These are phyloP conservation scores for Pleurostoma richardsiae DNA, from an alignment of 2,329 filamentous ascomycete genomes.

Conservation along the genomic window DNA sequence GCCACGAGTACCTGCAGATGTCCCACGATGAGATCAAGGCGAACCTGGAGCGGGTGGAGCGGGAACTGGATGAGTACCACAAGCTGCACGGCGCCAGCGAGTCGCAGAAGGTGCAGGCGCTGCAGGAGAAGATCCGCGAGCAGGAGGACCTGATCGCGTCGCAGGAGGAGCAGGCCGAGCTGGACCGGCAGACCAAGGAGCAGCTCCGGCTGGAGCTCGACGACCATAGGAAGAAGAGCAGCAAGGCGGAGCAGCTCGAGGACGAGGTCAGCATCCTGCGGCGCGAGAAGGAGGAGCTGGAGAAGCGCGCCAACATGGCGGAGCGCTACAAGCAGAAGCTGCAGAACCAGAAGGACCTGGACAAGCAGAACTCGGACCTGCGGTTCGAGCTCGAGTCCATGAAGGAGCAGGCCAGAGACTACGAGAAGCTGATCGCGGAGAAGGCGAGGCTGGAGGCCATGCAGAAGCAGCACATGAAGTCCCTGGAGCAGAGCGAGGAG, in stretches of 20 bases:
- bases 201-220: constrained; percentile 43
- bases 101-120: constrained; percentile 44
- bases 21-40: constrained; percentile 62
- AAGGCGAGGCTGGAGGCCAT: constrained; percentile 24
- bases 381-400: constrained; percentile 46
- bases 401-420: constrained; percentile 26
- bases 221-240: constrained; percentile 37
- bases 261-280: constrained; percentile 57
- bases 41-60: constrained; percentile 53
- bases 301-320: constrained; percentile 58
- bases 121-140: constrained; percentile 56
- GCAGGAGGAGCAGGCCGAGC: constrained; percentile 62
- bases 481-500: constrained; percentile 11
- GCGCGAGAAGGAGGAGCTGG: constrained; percentile 51
- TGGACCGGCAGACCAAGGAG: constrained; percentile 38
- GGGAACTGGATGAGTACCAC: constrained; percentile 44
- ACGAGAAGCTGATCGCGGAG: constrained; percentile 16
- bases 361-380: constrained; percentile 50
- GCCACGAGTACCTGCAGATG: constrained; percentile 54
- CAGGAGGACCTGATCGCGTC: constrained; percentile 67
- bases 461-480: constrained; percentile 20
- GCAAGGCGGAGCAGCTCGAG: constrained; percentile 45
- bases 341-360: constrained; percentile 48
- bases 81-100: constrained; percentile 46
- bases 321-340: constrained; percentile 61